Base-by-base conservation (phyloP, 371 early-diverging fungal species). In the Mucor indicus region DNA sequence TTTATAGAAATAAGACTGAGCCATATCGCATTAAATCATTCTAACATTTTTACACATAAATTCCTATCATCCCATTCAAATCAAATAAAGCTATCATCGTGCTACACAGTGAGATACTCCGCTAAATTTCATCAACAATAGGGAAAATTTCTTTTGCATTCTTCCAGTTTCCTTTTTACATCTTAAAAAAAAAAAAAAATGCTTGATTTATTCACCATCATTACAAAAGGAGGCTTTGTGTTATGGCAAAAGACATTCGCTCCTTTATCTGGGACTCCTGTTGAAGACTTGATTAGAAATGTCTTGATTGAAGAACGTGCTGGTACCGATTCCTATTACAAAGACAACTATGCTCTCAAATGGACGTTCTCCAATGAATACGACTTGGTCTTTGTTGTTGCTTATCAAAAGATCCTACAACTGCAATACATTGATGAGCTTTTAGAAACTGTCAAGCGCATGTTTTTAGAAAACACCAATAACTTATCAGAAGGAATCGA, bases 371-470 rank as follows among this genome's bases (percentile, higher is more conserved):
- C 84, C 23, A 95, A 92, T 48, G 91, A 92, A 52, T 67, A 85
- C 12, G 90, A 90, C 41, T 79, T 95, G 38, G 81, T 96, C 25
- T 93, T 96, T 73, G 88, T 96, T 41, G 94, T 87, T n/a, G 93
- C 84, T 4, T 92, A 93, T 62, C 93, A 92, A 62, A 92, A 90
- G 71, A 85, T 91, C 1, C 79, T 95, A 6, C 89, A 89, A 44
- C 77, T 96, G 10, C 63, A 85, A 1, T 93, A 95, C 55, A 75
- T 93, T 43, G 92, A 91, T 41, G 93, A 92, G 39, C 80, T 96
- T 35, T 69, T 96, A 19, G 80, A 81, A 30, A 81, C 79, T 12
- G 76, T 81, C 15, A 80, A 80, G 45, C 61, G 63, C 6, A 45
- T 75, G 9, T 85, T 85, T 52, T 25, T 70, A 15, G 54, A 53